These are phyloP conservation scores for Chlamydomonas urium DNA, from an alignment of 139 green algal genomes.

Conservation along the genomic window DNA sequence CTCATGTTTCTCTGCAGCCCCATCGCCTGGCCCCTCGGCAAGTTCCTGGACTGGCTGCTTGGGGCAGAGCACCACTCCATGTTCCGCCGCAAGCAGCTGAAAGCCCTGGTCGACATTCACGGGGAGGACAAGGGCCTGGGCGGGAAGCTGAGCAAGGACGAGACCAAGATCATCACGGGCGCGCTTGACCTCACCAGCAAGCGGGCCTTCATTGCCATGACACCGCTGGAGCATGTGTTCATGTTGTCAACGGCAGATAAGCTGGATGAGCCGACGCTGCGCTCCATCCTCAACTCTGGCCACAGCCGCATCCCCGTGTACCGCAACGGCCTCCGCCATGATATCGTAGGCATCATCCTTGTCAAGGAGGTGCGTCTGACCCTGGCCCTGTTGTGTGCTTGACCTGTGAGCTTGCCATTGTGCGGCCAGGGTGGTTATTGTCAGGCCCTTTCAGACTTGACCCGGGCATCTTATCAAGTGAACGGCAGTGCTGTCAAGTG, in stretches of 20 bases:
- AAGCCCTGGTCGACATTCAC: slow-evolving; percentile 84
- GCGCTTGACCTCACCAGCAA: slow-evolving; percentile 83
- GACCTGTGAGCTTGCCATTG: no score
- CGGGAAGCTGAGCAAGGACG: slow-evolving; percentile 39
- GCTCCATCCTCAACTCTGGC: slow-evolving; percentile 53
- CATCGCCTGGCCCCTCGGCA: slow-evolving; percentile 53
- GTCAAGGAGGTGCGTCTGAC: no score
- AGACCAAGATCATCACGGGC: slow-evolving; percentile 57
- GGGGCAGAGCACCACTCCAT: slow-evolving; percentile 43
- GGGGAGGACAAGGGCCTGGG: slow-evolving; percentile 39
- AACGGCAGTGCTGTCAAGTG: no score
- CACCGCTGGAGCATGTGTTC: slow-evolving; percentile 79
- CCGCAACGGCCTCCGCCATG: slow-evolving; percentile 26
- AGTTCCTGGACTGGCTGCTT: slow-evolving; percentile 76
- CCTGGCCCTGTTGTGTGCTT: no score
- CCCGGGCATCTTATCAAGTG: no score
- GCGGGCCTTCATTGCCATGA: slow-evolving; percentile 73
- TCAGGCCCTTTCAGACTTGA: no score
- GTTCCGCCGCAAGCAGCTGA: slow-evolving; percentile 59
- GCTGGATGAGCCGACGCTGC: slow-evolving; percentile 52
- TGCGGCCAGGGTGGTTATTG: no score
- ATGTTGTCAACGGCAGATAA: slow-evolving; percentile 57
- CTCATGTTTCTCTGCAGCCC: slow-evolving; percentile 33
- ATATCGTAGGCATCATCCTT: slow-evolving; percentile 20
- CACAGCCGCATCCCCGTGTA: slow-evolving; percentile 79